phyloP scores from a whole-genome alignment of 2,329 filamentous ascomycete species.

The Hymenoscyphus linearis region DNA sequence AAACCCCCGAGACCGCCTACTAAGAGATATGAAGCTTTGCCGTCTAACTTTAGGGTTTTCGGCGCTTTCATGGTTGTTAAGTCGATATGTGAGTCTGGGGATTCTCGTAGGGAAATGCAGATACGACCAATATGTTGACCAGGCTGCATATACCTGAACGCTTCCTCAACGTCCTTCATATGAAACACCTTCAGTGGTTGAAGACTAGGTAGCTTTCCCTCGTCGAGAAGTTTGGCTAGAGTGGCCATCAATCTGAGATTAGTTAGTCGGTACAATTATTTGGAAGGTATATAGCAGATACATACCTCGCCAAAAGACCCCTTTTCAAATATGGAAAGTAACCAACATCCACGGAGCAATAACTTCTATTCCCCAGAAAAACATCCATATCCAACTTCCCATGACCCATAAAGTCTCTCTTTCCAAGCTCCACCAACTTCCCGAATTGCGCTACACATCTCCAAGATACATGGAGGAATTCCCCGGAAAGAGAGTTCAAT shows the following conservation, averaged over 20 bases:
- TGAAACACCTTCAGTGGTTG: conserved; percentile 25
- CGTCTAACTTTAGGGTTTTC: not conserved
- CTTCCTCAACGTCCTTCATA: conserved; percentile 31
- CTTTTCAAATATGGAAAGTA: conserved; percentile 1
- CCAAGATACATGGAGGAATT: conserved; percentile 27
- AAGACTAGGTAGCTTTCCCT: conserved; percentile 20
- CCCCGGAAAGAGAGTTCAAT: conserved; percentile 25
- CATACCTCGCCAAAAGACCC: not conserved
- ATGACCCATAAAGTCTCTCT: conserved; percentile 34
- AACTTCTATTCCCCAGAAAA: conserved; percentile 26
- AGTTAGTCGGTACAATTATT: not conserved
- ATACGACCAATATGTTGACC: conserved; percentile 40
- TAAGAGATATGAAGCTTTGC: conserved; percentile 32
- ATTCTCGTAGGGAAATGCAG: conserved; percentile 22
- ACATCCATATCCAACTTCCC: conserved; percentile 17
- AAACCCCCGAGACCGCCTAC: conserved; percentile 37
- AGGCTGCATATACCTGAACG: conserved; percentile 33
- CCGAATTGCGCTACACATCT: conserved; percentile 33
- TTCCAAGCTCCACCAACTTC: conserved; percentile 37
- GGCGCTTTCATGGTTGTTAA: not conserved
- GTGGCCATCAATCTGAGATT: conserved; percentile 9
- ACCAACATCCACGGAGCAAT: conserved; percentile 21
- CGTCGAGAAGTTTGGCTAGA: not conserved
- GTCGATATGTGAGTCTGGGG: not conserved
- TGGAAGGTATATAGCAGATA: not conserved